A percentile compares a stretch with the other conserved stretches of the same genome.
Evolutionary conservation across 805 yeast genomes (phyloP).

Genomic region (Candida incommunis): DNA sequence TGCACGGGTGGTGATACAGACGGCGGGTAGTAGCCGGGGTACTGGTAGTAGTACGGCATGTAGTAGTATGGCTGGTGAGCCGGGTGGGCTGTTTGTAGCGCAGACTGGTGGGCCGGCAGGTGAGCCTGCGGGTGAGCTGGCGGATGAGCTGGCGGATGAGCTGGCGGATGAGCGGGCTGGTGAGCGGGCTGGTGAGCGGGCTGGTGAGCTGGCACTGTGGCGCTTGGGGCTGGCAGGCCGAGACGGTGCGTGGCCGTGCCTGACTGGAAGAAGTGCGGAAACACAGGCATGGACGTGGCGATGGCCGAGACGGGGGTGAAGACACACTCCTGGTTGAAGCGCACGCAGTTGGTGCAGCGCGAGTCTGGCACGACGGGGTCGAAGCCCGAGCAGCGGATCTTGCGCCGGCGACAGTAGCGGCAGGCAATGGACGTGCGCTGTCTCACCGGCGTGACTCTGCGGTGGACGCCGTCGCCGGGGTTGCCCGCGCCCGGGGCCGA

Average conservation of each 20-base stretch:
- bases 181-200: conserved; percentile 6
- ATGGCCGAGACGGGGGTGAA: conserved; percentile 16
- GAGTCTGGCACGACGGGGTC: conserved; percentile 15
- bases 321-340: conserved; percentile 19
- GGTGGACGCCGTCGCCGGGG: not conserved
- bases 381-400: conserved; percentile 20
- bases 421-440: conserved; percentile 21
- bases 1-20: not conserved
- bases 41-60: not conserved
- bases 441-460: conserved; percentile 7
- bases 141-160: not conserved
- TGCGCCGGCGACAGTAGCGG: conserved; percentile 19
- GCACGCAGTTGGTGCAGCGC: conserved; percentile 18
- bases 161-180: conserved; percentile 5
- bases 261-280: not conserved
- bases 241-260: not conserved
- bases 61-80: not conserved
- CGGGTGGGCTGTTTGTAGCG: not conserved
- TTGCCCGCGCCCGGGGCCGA: not conserved
- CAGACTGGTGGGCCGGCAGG: not conserved
- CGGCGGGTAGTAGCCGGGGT: not conserved
- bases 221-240: not conserved
- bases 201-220: not conserved
- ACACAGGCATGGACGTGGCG: not conserved
- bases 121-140: not conserved